A percentile compares a stretch with the other conserved stretches of the same genome.
Conservation (phyloP, 148 eudicot genomes). For the Rhododendron kiyosumense region DNA sequence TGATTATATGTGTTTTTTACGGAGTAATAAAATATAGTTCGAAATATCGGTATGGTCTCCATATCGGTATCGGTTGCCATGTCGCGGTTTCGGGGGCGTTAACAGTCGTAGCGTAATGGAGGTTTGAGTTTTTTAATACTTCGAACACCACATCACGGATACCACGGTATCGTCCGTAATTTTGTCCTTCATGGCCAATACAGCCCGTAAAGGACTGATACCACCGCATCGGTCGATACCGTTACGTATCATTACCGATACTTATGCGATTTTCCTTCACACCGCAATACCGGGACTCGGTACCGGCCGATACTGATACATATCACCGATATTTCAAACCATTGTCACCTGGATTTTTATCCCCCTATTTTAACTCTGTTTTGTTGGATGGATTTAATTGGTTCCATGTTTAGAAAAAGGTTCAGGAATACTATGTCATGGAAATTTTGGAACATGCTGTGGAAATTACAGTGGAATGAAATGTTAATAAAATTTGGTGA, state of each 20-base stretch:
- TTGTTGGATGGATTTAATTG: background rate
- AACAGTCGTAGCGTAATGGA: too few species aligned
- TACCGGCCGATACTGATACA: background rate
- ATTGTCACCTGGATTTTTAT: background rate
- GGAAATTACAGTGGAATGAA: too few species aligned
- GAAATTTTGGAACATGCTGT: background rate
- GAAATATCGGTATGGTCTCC: too few species aligned
- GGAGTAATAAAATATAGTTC: too few species aligned
- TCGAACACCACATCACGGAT: too few species aligned
- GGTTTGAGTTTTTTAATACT: too few species aligned
- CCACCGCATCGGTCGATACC: background rate
- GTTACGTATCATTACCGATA: background rate
- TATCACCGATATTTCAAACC: background rate
- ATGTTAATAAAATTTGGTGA: background rate
- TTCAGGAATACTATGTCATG: background rate
- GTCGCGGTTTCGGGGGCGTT: too few species aligned
- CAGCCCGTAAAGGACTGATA: background rate
- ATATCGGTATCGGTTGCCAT: too few species aligned
- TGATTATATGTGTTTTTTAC: background rate
- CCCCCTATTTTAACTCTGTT: background rate
- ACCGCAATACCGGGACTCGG: background rate
- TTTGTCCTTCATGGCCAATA: too few species aligned
- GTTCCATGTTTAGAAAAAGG: background rate
- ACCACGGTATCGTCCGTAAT: too few species aligned
- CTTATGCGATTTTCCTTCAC: background rate